phyloP scores from a whole-genome alignment of 805 yeast species.

The Yamadazyma sp. region DNA sequence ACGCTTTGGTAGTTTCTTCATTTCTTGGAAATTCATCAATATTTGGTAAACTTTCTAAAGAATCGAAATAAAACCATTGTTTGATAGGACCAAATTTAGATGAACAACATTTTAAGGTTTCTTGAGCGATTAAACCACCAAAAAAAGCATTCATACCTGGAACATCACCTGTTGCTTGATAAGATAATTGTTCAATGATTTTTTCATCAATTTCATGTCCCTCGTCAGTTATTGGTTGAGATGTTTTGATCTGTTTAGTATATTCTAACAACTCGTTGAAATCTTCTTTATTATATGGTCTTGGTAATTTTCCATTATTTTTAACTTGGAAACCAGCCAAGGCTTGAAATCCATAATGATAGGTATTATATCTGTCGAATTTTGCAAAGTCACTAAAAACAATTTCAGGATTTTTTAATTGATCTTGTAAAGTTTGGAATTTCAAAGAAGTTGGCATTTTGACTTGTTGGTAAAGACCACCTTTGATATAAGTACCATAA shows the following conservation, averaged over 20 bases:
- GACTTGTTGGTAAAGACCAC: slow-evolving; percentile 91
- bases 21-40: slow-evolving; percentile 55
- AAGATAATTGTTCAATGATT: slow-evolving; percentile 68
- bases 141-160: slow-evolving; percentile 86
- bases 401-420: slow-evolving; percentile 74
- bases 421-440: slow-evolving; percentile 63
- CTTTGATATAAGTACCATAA: slow-evolving; percentile 66
- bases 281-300: slow-evolving; percentile 72
- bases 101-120: slow-evolving; percentile 90
- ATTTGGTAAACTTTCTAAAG: slow-evolving; percentile 84
- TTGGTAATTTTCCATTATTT: slow-evolving; percentile 67
- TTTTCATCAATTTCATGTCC: slow-evolving; percentile 57
- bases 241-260: slow-evolving; percentile 55
- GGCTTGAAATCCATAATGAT: slow-evolving; percentile 91
- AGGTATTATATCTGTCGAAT: slow-evolving; percentile 86
- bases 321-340: slow-evolving; percentile 66
- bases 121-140: slow-evolving; percentile 96
- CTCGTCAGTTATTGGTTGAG: slow-evolving; percentile 54
- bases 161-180: slow-evolving; percentile 86
- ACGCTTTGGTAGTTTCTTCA: slow-evolving; percentile 70
- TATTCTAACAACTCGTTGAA: slow-evolving; percentile 62
- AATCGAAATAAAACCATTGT: slow-evolving; percentile 91
- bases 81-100: slow-evolving; percentile 93
- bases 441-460: slow-evolving; percentile 68
- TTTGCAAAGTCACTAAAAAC: slow-evolving; percentile 87